phyloP scores from a whole-genome alignment of 2,329 filamentous ascomycete genomes.

The Penicillium sp. region DNA sequence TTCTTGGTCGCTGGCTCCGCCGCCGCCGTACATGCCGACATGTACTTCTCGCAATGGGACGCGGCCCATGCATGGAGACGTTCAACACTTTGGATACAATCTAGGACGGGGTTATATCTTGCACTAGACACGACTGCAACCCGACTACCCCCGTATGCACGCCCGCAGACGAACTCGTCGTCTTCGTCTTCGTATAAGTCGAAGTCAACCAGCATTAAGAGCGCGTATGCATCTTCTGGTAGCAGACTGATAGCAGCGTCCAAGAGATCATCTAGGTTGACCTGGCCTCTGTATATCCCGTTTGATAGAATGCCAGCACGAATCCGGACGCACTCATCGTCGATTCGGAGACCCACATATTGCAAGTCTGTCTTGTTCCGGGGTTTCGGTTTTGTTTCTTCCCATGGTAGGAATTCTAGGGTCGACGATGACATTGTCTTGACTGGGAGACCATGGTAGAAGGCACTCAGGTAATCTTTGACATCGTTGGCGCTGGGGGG shows the following conservation, averaged over 20 bases:
- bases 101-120: constrained; percentile 55
- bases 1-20: constrained; percentile 5
- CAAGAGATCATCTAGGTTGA: constrained; percentile 60
- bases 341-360: constrained; percentile 49
- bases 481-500: constrained; percentile 32
- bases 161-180: constrained; percentile 63
- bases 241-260: constrained; percentile 54
- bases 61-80: constrained; percentile 60
- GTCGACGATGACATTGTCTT: constrained; percentile 38
- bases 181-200: constrained; percentile 64
- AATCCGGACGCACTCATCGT: constrained; percentile 46
- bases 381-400: constrained; percentile 17
- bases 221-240: constrained; percentile 56
- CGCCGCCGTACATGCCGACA: constrained; percentile 5
- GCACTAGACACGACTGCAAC: constrained; percentile 61
- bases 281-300: constrained; percentile 39
- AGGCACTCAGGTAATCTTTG: constrained; percentile 45
- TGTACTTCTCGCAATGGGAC: constrained; percentile 52
- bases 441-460: constrained; percentile 55
- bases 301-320: constrained; percentile 51
- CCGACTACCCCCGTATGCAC: constrained; percentile 62
- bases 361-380: constrained; percentile 11
- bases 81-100: constrained; percentile 45
- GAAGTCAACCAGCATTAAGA: constrained; percentile 57
- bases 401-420: constrained; percentile 52